Percentiles rank a stretch among this genome's conserved stretches.
Conservation (phyloP, 371 early-diverging fungal genomes). For the Actinomucor elegans region DNA sequence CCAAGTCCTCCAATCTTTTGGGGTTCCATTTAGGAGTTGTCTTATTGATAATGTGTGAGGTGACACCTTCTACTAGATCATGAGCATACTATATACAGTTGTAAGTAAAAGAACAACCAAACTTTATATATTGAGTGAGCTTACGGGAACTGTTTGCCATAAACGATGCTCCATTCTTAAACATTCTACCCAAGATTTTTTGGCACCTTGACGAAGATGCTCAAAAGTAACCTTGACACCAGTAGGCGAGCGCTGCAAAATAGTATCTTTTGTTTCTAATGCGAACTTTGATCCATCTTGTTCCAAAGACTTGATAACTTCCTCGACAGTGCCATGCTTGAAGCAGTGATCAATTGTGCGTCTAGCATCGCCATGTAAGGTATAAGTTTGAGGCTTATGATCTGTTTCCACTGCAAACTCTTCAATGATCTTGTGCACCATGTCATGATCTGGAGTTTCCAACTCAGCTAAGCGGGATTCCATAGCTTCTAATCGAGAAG, state of each 20-base stretch:
- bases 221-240: slow-evolving; percentile 79
- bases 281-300: slow-evolving; percentile 66
- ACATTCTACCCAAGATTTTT: slow-evolving; percentile 34
- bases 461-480: slow-evolving; percentile 76
- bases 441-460: slow-evolving; percentile 66
- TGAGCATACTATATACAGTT: neutral
- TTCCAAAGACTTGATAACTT: slow-evolving; percentile 61
- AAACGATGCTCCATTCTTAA: slow-evolving; percentile 78
- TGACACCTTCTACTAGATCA: slow-evolving; percentile 86
- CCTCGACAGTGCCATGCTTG: slow-evolving; percentile 69
- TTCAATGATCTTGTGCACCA: slow-evolving; percentile 81
- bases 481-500: slow-evolving; percentile 70
- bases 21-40: slow-evolving; percentile 74
- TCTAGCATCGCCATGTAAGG: slow-evolving; percentile 16
- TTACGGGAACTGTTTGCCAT: slow-evolving; percentile 67
- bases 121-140: neutral
- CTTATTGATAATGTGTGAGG: slow-evolving; percentile 17
- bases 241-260: slow-evolving; percentile 74
- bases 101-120: neutral
- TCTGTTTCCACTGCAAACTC: slow-evolving; percentile 66
- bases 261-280: slow-evolving; percentile 53
- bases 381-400: slow-evolving; percentile 11
- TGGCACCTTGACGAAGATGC: slow-evolving; percentile 66
- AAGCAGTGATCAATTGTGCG: slow-evolving; percentile 65
- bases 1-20: slow-evolving; percentile 43